phyloP scores from a whole-genome alignment of 306 rosid species.

The Vicia villosa region DNA sequence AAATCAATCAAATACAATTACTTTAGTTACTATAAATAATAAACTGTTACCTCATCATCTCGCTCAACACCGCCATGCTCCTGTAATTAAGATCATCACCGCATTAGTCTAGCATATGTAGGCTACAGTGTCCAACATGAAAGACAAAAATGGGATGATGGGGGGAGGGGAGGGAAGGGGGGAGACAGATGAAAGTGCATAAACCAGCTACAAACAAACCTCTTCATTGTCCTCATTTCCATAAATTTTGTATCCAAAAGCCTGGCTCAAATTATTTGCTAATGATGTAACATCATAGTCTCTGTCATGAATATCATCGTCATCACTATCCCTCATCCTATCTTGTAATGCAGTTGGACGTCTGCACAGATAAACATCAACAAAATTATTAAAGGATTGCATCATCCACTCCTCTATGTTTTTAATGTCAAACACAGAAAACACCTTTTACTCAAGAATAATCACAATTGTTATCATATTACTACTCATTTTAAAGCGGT shows the following conservation, averaged over 20 bases:
- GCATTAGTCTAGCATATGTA: conserved; percentile 28
- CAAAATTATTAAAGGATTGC: conserved; percentile 13
- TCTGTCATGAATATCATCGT: conserved; percentile 85
- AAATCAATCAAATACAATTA: conserved; percentile 31
- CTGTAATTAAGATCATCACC: conserved; percentile 51
- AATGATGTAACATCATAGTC: conserved; percentile 90
- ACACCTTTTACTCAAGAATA: not conserved
- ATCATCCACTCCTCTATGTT: conserved; percentile 27
- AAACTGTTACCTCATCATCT: conserved; percentile 79
- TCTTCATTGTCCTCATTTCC: conserved; percentile 89
- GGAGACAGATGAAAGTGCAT: not conserved
- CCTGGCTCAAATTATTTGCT: conserved; percentile 89
- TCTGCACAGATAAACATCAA: conserved; percentile 44
- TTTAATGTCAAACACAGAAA: conserved; percentile 12
- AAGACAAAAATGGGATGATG: conserved; percentile 24
- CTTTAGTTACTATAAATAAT: conserved; percentile 24
- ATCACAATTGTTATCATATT: not conserved
- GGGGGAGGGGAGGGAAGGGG: not conserved
- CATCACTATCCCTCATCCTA: conserved; percentile 94
- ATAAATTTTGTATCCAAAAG: conserved; percentile 81
- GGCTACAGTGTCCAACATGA: conserved; percentile 2
- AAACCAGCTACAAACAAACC: conserved; percentile 48
- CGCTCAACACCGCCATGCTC: conserved; percentile 70
- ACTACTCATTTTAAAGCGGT: not conserved
- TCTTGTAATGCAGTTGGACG: conserved; percentile 97